Base-by-base conservation (phyloP, 1,284 basidiomycete species). In the Blastosporella zonata region DNA sequence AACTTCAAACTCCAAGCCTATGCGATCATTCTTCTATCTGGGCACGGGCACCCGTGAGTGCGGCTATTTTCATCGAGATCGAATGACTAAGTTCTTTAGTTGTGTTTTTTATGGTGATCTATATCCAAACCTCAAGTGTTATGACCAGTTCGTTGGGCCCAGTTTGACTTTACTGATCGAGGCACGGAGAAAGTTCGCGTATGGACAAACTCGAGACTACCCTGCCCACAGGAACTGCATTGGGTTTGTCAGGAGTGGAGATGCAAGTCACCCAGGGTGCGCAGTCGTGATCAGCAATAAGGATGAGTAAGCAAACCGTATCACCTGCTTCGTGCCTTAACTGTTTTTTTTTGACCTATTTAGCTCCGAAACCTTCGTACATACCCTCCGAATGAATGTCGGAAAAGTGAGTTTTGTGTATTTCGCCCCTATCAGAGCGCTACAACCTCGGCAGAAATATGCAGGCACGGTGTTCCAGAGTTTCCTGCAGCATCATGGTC, bases 101-200 rank as follows among this genome's bases (percentile, higher is more conserved):
- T 93, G 93, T 61, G 83, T 97, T 25, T 97, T 97, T 69, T 93
- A 93, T 55, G 93, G 93, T 6, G 95, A 97, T 67, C 64, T 96
- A 20, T 91, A 87, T 58, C 83, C 81, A 0, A 85, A 87, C 57
- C 57, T 70, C 33, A 82, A 85, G 62, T 82, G 82, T 55, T 87
- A 80, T 62, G 72, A 81, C 55, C 70, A 74, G 50, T 62, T 63
- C n/a, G 73, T 74, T 6, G 73, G 82, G 3, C 62, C 59, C 27
- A 75, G 74, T 37, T 68, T 90, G 37, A 68, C 59, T 44, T 59
- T 70, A 22, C 65, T 91, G 31, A 76, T 90, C 27, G 64, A 71
- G 38, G 78, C 72, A 31, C 81, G 88, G 58, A 79, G 78, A 67
- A 65, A 63, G 43, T 84, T 75, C 59, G 87, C 86, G 2, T 81